Evolutionary conservation across 805 yeast genomes (phyloP).

Genomic region (Kodamaea laetipori): DNA sequence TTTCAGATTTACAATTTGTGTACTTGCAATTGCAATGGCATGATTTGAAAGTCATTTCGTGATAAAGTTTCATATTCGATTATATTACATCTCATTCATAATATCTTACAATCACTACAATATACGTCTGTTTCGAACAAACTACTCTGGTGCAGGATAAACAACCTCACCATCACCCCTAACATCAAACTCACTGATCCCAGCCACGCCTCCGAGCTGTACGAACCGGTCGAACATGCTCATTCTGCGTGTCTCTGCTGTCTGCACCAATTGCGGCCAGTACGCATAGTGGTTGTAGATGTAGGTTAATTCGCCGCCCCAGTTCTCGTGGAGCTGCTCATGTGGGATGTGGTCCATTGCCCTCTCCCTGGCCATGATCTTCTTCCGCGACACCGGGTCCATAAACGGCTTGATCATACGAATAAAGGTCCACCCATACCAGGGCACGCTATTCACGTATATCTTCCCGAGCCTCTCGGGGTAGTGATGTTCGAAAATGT

Average conservation of each 20-base stretch:
- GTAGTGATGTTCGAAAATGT: conserved; percentile 56
- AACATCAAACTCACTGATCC: conserved; percentile 54
- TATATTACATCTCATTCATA: no score
- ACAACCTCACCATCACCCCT: conserved; percentile 3
- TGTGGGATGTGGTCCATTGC: conserved; percentile 54
- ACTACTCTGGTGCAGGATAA: no score
- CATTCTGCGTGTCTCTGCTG: conserved; percentile 40
- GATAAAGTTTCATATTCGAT: no score
- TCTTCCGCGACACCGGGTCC: conserved; percentile 59
- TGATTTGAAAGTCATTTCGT: no score
- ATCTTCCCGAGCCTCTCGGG: conserved; percentile 61
- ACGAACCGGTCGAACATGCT: conserved; percentile 40
- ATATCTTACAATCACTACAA: no score
- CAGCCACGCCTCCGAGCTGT: conserved; percentile 50
- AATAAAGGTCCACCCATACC: conserved; percentile 58
- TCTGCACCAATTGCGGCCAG: conserved; percentile 52
- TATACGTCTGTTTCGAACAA: no score
- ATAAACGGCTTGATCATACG: conserved; percentile 58
- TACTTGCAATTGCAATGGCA: no score
- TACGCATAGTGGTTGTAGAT: conserved; percentile 52
- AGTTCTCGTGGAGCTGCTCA: conserved; percentile 52
- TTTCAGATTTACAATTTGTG: no score
- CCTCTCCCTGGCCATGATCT: conserved; percentile 58
- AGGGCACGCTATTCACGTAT: conserved; percentile 55
- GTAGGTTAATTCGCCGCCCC: conserved; percentile 52